Evolutionary conservation across 306 rosid species (phyloP).

Genomic region (Acacia crassicarpa): DNA sequence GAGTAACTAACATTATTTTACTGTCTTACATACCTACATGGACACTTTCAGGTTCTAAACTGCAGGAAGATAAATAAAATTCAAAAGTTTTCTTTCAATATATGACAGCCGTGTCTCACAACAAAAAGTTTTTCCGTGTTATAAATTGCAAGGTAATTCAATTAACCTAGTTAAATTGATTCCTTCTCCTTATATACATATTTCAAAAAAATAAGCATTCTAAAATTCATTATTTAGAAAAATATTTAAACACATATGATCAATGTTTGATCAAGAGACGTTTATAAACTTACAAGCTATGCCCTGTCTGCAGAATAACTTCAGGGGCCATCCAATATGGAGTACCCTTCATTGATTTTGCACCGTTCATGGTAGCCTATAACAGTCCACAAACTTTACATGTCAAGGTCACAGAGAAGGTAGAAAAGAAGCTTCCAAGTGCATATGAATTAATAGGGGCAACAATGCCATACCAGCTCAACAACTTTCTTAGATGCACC

Average conservation of each 20-base stretch:
- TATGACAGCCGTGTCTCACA: neutral
- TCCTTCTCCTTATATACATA: neutral
- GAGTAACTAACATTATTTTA: neutral
- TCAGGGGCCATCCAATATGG: slow-evolving; percentile 99
- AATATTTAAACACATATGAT: neutral
- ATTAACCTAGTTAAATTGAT: neutral
- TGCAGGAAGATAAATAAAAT: neutral
- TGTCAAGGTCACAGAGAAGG: slow-evolving; percentile 13
- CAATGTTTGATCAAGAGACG: slow-evolving; percentile 4
- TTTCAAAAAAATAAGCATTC: slow-evolving; percentile 16
- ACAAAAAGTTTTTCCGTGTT: neutral
- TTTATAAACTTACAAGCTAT: slow-evolving; percentile 74
- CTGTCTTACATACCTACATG: neutral
- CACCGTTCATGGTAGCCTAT: slow-evolving; percentile 89
- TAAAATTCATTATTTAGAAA: neutral
- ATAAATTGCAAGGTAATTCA: neutral
- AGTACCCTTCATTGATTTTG: slow-evolving; percentile 97
- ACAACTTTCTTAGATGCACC: slow-evolving; percentile 98
- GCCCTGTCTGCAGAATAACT: slow-evolving; percentile 94
- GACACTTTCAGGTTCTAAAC: neutral
- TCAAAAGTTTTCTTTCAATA: neutral
- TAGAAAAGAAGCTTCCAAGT: slow-evolving; percentile 20
- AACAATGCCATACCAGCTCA: slow-evolving; percentile 66
- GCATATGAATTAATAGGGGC: slow-evolving; percentile 22
- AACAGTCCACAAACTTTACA: slow-evolving; percentile 29